A percentile compares a stretch with the other conserved stretches of the same genome.
Evolutionary conservation across 2,329 filamentous ascomycete species (phyloP).

Genomic region (Fusarium dlaminii): DNA sequence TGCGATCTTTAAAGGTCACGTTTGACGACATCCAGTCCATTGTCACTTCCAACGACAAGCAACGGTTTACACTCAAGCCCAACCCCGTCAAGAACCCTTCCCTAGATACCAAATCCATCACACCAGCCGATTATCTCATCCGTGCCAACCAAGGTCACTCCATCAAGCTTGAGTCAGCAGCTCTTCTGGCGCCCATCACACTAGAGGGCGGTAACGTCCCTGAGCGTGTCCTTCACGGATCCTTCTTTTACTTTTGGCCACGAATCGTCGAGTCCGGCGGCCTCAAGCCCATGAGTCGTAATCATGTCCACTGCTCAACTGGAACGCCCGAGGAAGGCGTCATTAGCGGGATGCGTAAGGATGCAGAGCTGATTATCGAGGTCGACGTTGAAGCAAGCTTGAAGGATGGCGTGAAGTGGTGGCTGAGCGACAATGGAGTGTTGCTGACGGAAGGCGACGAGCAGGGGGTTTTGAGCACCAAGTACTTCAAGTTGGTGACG

Average conservation of each 20-base stretch:
- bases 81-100: conserved; percentile 47
- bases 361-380: conserved; percentile 81
- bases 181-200: conserved; percentile 75
- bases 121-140: conserved; percentile 80
- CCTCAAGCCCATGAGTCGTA: conserved; percentile 81
- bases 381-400: conserved; percentile 76
- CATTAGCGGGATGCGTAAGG: conserved; percentile 82
- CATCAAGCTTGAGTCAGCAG: conserved; percentile 77
- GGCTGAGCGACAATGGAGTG: conserved; percentile 81
- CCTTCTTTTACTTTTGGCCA: conserved; percentile 83
- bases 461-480: conserved; percentile 69
- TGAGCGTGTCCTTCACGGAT: conserved; percentile 81
- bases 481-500: conserved; percentile 77
- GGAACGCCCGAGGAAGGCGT: conserved; percentile 72
- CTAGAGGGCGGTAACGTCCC: conserved; percentile 68
- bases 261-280: conserved; percentile 80
- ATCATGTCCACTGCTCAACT: conserved; percentile 89
- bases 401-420: conserved; percentile 74
- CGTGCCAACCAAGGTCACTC: conserved; percentile 96
- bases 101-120: conserved; percentile 43
- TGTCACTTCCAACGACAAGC: conserved; percentile 84
- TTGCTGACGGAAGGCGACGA: conserved; percentile 70
- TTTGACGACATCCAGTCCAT: conserved; percentile 76
- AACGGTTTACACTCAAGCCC: conserved; percentile 84
- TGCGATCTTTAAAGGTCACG: conserved; percentile 77